A percentile compares a stretch with the other conserved stretches of the same genome.
These are phyloP conservation scores for Geotrichum klebahnii DNA, from an alignment of 1,139 yeast species.

Conservation along the genomic window DNA sequence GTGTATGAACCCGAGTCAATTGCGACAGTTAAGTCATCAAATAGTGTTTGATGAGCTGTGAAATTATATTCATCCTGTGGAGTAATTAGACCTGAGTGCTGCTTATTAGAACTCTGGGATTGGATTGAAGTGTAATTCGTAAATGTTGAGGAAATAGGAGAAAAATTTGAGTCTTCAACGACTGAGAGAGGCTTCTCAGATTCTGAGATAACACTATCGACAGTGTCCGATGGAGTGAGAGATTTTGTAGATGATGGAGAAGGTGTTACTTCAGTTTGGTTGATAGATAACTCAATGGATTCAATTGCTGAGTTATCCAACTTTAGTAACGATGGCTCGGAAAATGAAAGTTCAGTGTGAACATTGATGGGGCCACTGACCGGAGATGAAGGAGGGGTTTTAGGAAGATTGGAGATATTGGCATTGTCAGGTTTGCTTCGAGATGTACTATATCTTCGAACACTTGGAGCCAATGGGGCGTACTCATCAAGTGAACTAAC, in stretches of 20 bases:
- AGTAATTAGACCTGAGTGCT: too few relatives aligned
- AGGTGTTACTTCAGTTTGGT: too few relatives aligned
- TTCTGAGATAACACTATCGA: too few relatives aligned
- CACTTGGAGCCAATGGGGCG: not conserved
- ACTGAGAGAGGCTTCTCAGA: too few relatives aligned
- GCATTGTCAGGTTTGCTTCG: not conserved
- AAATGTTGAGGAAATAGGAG: too few relatives aligned
- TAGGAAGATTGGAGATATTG: not conserved
- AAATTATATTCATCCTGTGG: not conserved
- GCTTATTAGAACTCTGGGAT: too few relatives aligned
- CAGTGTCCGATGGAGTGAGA: too few relatives aligned
- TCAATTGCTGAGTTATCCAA: not conserved
- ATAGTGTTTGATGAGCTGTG: not conserved
- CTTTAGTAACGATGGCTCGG: not conserved
- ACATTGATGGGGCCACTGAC: conserved; percentile 16
- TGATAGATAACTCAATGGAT: too few relatives aligned
- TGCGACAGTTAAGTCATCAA: not conserved
- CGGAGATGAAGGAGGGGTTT: conserved; percentile 22
- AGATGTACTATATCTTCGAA: conserved; percentile 11
- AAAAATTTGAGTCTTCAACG: too few relatives aligned
- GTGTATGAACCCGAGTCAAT: conserved; percentile 9
- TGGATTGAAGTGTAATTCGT: not conserved
- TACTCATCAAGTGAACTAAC: conserved; percentile 4
- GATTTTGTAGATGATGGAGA: not conserved
- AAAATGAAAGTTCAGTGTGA: not conserved